These are phyloP conservation scores for Pestalotiopsis sp. DNA, from an alignment of 2,329 filamentous ascomycete genomes.

Conservation along the genomic window DNA sequence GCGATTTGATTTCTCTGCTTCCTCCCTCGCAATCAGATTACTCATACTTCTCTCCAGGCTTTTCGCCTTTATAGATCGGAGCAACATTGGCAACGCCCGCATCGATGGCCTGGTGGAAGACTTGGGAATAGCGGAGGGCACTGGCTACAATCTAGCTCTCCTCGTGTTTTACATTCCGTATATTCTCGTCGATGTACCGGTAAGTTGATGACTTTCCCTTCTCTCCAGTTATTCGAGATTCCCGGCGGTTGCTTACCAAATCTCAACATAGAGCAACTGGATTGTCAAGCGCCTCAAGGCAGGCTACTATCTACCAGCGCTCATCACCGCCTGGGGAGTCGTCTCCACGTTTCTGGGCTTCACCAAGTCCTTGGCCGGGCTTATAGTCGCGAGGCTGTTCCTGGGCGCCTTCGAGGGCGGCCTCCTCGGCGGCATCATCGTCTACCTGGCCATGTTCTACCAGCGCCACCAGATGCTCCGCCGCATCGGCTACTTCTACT, in stretches of 20 bases:
- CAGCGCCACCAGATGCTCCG: conserved; percentile 51
- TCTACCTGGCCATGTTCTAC: conserved; percentile 13
- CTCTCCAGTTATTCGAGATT: background rate
- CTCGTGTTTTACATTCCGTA: conserved; percentile 90
- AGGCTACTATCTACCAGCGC: conserved; percentile 77
- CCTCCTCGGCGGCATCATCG: conserved; percentile 50
- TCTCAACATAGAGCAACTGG: conserved; percentile 64
- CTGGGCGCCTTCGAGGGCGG: conserved; percentile 77
- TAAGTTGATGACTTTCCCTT: conserved; percentile 43
- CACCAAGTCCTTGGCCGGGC: conserved; percentile 61
- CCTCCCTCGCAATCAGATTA: background rate
- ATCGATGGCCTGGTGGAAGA: conserved; percentile 58
- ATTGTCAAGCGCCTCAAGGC: conserved; percentile 79
- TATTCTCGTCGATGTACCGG: conserved; percentile 64
- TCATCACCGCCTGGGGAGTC: conserved; percentile 76
- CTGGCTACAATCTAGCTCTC: conserved; percentile 73
- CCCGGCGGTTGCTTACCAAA: conserved; percentile 5
- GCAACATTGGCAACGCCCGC: conserved; percentile 74
- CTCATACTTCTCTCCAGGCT: background rate
- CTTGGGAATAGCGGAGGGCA: conserved; percentile 59
- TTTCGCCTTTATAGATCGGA: conserved; percentile 66
- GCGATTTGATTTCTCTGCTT: background rate
- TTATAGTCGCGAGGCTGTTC: conserved; percentile 71
- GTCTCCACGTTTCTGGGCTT: conserved; percentile 73
- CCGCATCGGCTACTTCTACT: conserved; percentile 10